These are phyloP conservation scores for Anaeromyces robustus DNA, from an alignment of 192 early-diverging fungal genomes.

Conservation along the genomic window DNA sequence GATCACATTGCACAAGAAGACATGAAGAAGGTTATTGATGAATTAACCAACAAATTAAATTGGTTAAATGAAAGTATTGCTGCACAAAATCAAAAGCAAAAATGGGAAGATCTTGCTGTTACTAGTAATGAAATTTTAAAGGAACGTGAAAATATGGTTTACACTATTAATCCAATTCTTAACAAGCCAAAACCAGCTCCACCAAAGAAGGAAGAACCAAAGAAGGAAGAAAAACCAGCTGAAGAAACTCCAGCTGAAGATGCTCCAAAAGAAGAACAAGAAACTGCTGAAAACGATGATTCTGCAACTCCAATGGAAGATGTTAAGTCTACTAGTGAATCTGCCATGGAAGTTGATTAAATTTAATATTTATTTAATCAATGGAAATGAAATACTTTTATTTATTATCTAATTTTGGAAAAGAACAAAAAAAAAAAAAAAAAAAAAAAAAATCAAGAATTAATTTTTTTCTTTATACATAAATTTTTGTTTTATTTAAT, in stretches of 20 bases:
- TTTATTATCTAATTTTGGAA: too few species aligned
- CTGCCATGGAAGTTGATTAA: neutral
- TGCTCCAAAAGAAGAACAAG: neutral
- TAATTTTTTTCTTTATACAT: too few species aligned
- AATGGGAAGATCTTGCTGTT: conserved; percentile 59
- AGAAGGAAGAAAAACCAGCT: neutral
- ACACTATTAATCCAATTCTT: conserved; percentile 63
- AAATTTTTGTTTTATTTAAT: too few species aligned
- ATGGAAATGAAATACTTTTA: too few species aligned
- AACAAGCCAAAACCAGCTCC: conserved; percentile 82
- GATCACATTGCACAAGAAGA: conserved; percentile 75
- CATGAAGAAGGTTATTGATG: conserved; percentile 62
- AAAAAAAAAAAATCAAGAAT: too few species aligned
- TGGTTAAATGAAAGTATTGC: conserved; percentile 75
- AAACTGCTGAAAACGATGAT: neutral
- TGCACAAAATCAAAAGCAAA: conserved; percentile 56
- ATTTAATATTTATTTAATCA: neutral
- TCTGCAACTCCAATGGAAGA: neutral
- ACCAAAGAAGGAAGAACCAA: conserved; percentile 1
- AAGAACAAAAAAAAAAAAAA: too few species aligned
- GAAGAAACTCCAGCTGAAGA: neutral
- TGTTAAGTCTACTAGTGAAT: neutral
- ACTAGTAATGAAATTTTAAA: conserved; percentile 51
- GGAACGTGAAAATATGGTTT: conserved; percentile 43
- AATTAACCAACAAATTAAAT: conserved; percentile 52